Conservation (phyloP, 2,329 filamentous ascomycete genomes). For the Teratosphaeria pseudoeucalypti region DNA sequence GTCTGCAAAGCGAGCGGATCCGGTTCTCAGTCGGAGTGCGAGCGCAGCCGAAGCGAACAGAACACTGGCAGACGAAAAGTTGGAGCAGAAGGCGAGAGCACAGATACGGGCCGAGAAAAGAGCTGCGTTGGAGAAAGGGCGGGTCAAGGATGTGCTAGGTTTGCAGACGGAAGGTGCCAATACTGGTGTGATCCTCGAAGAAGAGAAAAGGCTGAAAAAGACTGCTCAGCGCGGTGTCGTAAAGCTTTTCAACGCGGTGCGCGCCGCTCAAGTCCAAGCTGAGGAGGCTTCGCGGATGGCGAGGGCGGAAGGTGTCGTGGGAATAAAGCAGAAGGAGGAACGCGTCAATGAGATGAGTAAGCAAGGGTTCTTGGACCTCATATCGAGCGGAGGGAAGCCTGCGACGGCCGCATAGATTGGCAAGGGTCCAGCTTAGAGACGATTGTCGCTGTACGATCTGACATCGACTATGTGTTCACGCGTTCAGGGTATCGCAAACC, state of each 20-base stretch:
- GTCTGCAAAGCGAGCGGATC: slow-evolving; percentile 69
- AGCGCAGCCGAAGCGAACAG: slow-evolving; percentile 62
- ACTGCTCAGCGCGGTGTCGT: slow-evolving; percentile 89
- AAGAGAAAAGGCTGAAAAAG: slow-evolving; percentile 73
- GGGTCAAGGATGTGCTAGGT: slow-evolving; percentile 75
- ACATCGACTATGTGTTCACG: too few species aligned
- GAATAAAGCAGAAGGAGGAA: slow-evolving; percentile 70
- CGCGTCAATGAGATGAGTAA: slow-evolving; percentile 93
- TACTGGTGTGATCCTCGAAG: slow-evolving; percentile 48
- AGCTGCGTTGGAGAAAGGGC: slow-evolving; percentile 70
- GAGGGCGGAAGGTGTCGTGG: slow-evolving; percentile 63
- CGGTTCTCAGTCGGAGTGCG: slow-evolving; percentile 77
- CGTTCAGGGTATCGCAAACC: too few species aligned
- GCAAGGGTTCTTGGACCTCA: slow-evolving; percentile 89
- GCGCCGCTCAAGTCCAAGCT: slow-evolving; percentile 83
- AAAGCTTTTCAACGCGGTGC: slow-evolving; percentile 90
- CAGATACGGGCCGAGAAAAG: slow-evolving; percentile 74
- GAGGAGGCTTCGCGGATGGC: slow-evolving; percentile 63
- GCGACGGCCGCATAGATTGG: neutral
- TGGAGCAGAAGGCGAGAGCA: slow-evolving; percentile 71
- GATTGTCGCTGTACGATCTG: too few species aligned
- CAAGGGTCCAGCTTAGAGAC: too few species aligned
- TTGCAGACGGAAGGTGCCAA: slow-evolving; percentile 41
- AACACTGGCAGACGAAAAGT: slow-evolving; percentile 60
- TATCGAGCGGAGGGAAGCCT: slow-evolving; percentile 45